Evolutionary conservation across 2,329 filamentous ascomycete species (phyloP).

Genomic region (Pyrenophora teres): DNA sequence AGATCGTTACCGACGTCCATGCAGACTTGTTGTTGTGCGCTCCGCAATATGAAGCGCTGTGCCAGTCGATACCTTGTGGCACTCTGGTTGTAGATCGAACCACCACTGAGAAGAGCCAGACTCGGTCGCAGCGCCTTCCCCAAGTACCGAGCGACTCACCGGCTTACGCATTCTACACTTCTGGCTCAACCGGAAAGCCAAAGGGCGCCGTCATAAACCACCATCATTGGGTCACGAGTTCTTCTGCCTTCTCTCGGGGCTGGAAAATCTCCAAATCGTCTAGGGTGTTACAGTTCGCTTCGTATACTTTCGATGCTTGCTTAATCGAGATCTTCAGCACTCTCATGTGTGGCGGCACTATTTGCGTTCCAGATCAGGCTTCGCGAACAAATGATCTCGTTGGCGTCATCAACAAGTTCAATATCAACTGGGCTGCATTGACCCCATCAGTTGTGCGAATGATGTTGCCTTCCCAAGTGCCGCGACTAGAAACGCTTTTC

Average conservation of each 20-base stretch:
- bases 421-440: slow-evolving; percentile 51
- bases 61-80: slow-evolving; percentile 33
- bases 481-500: slow-evolving; percentile 31
- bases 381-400: slow-evolving; percentile 54
- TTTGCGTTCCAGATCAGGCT: slow-evolving; percentile 56
- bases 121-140: slow-evolving; percentile 33
- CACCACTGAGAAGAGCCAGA: slow-evolving; percentile 47
- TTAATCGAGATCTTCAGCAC: slow-evolving; percentile 55
- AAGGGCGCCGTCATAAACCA: slow-evolving; percentile 69
- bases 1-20: slow-evolving; percentile 41
- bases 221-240: slow-evolving; percentile 58
- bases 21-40: slow-evolving; percentile 37
- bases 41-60: slow-evolving; percentile 29
- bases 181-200: slow-evolving; percentile 61
- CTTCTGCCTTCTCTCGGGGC: slow-evolving; percentile 29
- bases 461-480: slow-evolving; percentile 37
- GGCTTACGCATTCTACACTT: slow-evolving; percentile 67
- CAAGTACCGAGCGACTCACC: slow-evolving; percentile 53
- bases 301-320: slow-evolving; percentile 53
- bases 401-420: slow-evolving; percentile 45
- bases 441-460: slow-evolving; percentile 50
- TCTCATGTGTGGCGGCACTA: slow-evolving; percentile 52
- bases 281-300: slow-evolving; percentile 59
- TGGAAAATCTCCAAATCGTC: slow-evolving; percentile 55
- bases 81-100: slow-evolving; percentile 44